A percentile compares a stretch with the other conserved stretches of the same genome.
Evolutionary conservation across 257 asterid species (phyloP).

Genomic region (Solanum microdontum): DNA sequence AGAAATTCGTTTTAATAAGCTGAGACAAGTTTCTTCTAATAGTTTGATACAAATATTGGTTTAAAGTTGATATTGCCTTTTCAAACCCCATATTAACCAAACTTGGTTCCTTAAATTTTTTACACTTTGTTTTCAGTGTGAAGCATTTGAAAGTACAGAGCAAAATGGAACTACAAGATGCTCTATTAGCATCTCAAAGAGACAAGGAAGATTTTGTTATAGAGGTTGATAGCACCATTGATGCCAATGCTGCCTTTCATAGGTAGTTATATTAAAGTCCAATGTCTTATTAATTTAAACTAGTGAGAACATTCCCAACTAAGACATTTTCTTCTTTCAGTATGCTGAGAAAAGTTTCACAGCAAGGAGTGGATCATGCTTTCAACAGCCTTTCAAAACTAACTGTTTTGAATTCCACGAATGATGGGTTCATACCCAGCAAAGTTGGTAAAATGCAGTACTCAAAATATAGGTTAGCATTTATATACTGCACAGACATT

Average conservation of each 20-base stretch:
- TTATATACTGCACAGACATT: not conserved
- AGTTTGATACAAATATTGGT: not conserved
- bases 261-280: constrained; percentile 30
- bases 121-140: constrained; percentile 39
- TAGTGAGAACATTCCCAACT: constrained; percentile 8
- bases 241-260: constrained; percentile 59
- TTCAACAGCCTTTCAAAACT: constrained; percentile 41
- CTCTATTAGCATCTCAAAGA: constrained; percentile 58
- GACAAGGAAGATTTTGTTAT: constrained; percentile 60
- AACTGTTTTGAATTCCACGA: constrained; percentile 24
- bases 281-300: not conserved
- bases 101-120: not conserved
- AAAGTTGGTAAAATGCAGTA: constrained; percentile 61
- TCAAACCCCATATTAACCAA: not conserved
- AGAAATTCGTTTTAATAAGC: not conserved
- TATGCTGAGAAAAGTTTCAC: constrained; percentile 49
- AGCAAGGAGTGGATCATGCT: constrained; percentile 61
- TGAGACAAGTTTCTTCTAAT: not conserved
- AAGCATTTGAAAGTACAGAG: constrained; percentile 69
- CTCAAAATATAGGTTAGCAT: constrained; percentile 62
- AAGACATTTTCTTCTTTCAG: constrained; percentile 31
- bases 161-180: constrained; percentile 52
- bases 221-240: constrained; percentile 87
- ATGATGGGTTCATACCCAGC: constrained; percentile 16
- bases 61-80: not conserved